Evolutionary conservation across 495 filamentous ascomycete genomes (phyloP).

Genomic region (Aspergillus bridgeri): DNA sequence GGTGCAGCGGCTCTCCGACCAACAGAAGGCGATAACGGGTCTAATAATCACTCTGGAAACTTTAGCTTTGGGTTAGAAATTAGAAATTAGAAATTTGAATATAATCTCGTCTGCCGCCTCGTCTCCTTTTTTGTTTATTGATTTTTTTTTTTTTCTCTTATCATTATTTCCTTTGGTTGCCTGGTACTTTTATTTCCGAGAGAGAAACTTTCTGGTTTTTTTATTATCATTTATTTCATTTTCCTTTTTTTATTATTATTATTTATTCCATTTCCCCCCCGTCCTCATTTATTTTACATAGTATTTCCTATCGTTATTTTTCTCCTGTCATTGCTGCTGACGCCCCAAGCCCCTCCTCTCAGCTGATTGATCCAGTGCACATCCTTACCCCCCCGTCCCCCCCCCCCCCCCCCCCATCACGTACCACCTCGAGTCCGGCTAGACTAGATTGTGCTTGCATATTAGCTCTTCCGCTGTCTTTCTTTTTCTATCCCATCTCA

Average conservation of each 20-base stretch:
- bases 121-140: conserved; percentile 6
- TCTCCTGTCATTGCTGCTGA: conserved; percentile 14
- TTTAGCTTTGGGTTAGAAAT: too few relatives aligned
- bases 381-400: conserved; percentile 23
- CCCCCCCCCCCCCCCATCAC: conserved; percentile 15
- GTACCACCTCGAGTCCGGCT: conserved; percentile 7
- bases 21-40: conserved; percentile 18
- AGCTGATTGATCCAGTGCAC: conserved; percentile 35
- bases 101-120: conserved; percentile 27
- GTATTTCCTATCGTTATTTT: conserved; percentile 4
- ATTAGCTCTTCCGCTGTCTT: conserved; percentile 21
- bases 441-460: conserved; percentile 24
- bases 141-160: neutral
- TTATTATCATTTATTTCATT: conserved; percentile 1
- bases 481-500: conserved; percentile 20
- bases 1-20: conserved; percentile 19
- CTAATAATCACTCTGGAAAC: too few relatives aligned
- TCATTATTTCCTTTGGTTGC: neutral
- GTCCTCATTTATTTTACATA: neutral
- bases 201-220: neutral
- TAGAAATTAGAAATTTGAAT: too few relatives aligned
- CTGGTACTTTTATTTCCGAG: neutral
- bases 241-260: conserved; percentile 2
- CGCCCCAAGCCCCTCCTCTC: conserved; percentile 23
- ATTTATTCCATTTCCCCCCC: too few relatives aligned